Evolutionary conservation across 176 grass and related monocot species (phyloP).

Genomic region (Oryza glaberrima): DNA sequence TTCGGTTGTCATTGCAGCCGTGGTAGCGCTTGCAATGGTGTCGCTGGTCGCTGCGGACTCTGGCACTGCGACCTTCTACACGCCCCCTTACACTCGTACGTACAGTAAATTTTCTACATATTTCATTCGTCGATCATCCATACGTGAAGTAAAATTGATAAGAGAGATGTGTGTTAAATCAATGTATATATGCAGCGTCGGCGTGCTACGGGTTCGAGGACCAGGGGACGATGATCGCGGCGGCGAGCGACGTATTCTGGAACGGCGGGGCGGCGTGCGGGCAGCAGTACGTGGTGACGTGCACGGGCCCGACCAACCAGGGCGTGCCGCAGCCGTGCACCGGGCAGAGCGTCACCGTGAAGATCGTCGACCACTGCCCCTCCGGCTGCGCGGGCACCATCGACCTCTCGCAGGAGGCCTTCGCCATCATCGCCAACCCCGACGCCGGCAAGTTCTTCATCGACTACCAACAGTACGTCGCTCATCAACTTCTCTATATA

Average conservation of each 20-base stretch:
- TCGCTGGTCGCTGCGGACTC: conserved; percentile 19
- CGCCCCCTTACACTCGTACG: conserved; percentile 37
- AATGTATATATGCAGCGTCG: conserved; percentile 52
- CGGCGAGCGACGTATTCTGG: conserved; percentile 47
- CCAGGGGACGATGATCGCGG: conserved; percentile 58
- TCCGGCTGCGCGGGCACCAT: conserved; percentile 45
- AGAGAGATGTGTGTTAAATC: not conserved
- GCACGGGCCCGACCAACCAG: conserved; percentile 44
- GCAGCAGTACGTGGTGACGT: conserved; percentile 34
- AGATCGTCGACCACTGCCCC: conserved; percentile 42
- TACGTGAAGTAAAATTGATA: too few species aligned
- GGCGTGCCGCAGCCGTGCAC: conserved; percentile 56
- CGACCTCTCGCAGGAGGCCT: conserved; percentile 67
- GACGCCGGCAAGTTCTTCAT: conserved; percentile 57
- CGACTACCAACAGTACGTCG: conserved; percentile 40
- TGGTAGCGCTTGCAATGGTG: conserved; percentile 22
- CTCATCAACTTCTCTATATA: too few species aligned
- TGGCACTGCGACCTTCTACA: conserved; percentile 66
- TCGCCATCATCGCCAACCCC: conserved; percentile 50
- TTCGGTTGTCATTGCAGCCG: too few species aligned
- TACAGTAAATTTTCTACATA: too few species aligned
- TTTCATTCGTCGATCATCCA: too few species aligned
- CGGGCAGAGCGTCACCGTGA: conserved; percentile 43
- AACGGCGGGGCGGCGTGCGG: conserved; percentile 48
- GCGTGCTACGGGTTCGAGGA: conserved; percentile 47